Evolutionary conservation across 345 rosid genomes (phyloP).

Genomic region (Pugionium dolabratum): DNA sequence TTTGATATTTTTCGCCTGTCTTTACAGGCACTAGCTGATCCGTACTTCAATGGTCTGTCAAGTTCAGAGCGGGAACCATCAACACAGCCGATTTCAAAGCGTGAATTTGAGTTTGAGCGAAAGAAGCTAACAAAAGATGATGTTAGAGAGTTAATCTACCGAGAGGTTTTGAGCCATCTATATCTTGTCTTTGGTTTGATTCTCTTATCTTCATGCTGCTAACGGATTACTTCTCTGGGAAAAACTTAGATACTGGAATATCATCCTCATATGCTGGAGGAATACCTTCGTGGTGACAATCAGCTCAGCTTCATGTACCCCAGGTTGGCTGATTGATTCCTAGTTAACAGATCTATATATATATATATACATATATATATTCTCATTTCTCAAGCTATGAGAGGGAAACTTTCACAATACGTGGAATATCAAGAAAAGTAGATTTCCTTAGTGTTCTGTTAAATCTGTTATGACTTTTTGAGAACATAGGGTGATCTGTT

Average conservation of each 20-base stretch:
- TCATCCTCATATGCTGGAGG: slow-evolving; percentile 96
- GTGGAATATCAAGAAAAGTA: too few relatives aligned
- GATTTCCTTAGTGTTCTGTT: neutral
- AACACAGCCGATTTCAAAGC: slow-evolving; percentile 83
- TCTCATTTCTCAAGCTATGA: too few relatives aligned
- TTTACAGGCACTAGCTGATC: slow-evolving; percentile 82
- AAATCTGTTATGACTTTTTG: neutral
- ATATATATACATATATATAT: too few relatives aligned
- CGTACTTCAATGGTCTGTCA: slow-evolving; percentile 77
- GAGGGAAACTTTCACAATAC: too few relatives aligned
- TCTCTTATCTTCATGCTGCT: slow-evolving; percentile 24
- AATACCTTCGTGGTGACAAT: slow-evolving; percentile 84
- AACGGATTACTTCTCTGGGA: slow-evolving; percentile 17
- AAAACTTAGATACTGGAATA: slow-evolving; percentile 81
- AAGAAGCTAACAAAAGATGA: too few relatives aligned
- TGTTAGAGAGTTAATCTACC: too few relatives aligned
- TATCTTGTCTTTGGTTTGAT: slow-evolving; percentile 24
- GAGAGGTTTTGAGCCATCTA: slow-evolving; percentile 61
- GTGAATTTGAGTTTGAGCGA: too few relatives aligned
- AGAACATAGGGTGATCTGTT: neutral
- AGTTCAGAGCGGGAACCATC: slow-evolving; percentile 81
- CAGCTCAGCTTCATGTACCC: slow-evolving; percentile 77
- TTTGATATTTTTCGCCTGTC: too few relatives aligned
- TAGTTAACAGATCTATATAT: too few relatives aligned
- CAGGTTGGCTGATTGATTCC: too few relatives aligned